Conservation (phyloP, 1,139 yeast genomes). For the Geotrichum reessii region DNA sequence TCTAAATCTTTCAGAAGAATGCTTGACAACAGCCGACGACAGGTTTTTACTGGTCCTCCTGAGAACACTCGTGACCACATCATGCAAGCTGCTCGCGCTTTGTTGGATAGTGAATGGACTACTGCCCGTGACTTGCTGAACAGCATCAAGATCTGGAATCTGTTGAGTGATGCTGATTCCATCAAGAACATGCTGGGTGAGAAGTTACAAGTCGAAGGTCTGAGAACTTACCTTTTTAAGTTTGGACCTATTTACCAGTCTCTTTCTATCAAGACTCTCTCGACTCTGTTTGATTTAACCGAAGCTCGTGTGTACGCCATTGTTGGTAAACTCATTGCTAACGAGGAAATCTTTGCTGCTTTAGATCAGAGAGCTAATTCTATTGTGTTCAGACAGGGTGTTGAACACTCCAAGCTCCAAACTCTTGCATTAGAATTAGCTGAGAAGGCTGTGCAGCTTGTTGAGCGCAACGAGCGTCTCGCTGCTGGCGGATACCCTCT, state of each 20-base stretch:
- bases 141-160: slow-evolving; percentile 82
- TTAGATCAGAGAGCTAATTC: slow-evolving; percentile 55
- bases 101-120: slow-evolving; percentile 88
- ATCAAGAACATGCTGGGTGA: slow-evolving; percentile 65
- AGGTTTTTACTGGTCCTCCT: slow-evolving; percentile 95
- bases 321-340: slow-evolving; percentile 67
- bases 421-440: slow-evolving; percentile 81
- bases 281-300: slow-evolving; percentile 60
- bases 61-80: slow-evolving; percentile 93
- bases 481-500: slow-evolving; percentile 54
- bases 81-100: slow-evolving; percentile 85
- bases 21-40: slow-evolving; percentile 90
- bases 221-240: slow-evolving; percentile 83
- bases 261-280: slow-evolving; percentile 62
- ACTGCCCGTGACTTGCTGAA: slow-evolving; percentile 65
- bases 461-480: slow-evolving; percentile 81
- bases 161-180: slow-evolving; percentile 61
- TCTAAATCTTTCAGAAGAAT: slow-evolving; percentile 86
- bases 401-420: slow-evolving; percentile 80
- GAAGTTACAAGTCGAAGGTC: slow-evolving; percentile 82
- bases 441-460: slow-evolving; percentile 75
- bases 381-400: slow-evolving; percentile 61
- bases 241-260: slow-evolving; percentile 73
- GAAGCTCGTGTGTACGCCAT: slow-evolving; percentile 53
- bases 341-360: slow-evolving; percentile 67